Evolutionary conservation across 1,284 basidiomycete species (phyloP), one percentile per base, ranked within the genome.

Genomic region (Puccinia sorghi): DNA sequence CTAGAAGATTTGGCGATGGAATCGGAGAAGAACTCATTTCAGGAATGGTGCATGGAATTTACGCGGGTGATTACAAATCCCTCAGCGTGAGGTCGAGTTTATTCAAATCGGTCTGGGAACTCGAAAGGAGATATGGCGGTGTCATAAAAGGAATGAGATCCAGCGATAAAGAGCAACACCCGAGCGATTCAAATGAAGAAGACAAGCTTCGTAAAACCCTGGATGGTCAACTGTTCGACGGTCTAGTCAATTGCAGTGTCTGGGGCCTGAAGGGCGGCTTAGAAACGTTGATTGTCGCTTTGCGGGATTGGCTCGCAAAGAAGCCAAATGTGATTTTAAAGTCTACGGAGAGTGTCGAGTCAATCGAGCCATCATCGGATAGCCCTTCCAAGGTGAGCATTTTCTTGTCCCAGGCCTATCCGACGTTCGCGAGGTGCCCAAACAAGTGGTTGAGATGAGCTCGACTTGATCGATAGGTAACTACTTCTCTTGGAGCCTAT

Each of bases 41-140:
- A 77, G 92, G 94, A 0, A 87, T 97, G 80, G 89, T 94, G 0
- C 95, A 97, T 82, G 96, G 95, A 0, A 92, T 99, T 80, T 97
- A 97, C 83, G 94, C 93, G 0, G 90, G 93, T 0, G 93, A 96
- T 82, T 89, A 93, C 3, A 86, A 91, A 0, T 82, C 86, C 48
- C 85, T 98, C 11, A 94, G 93, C 80, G 87, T 93, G 0, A 88
- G 90, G 1, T 69, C 48, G 9, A 88, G 92, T 3, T 88, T 93
- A 0, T 92, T 97, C 83, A 90, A 92, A 0, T 86, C 86, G 3
- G 82, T 97, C 22, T 91, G 89, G 87, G 88, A 90, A 37, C 86
- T 89, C 0, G 91, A 93, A 83, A 87, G 89, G 71, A 89, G 90
- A 3, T 86, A 88, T 15, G 92, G 92, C 0, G 90, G 91, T 59